phyloP scores from a whole-genome alignment of 306 rosid species.

The Sechiopsis laciniata region DNA sequence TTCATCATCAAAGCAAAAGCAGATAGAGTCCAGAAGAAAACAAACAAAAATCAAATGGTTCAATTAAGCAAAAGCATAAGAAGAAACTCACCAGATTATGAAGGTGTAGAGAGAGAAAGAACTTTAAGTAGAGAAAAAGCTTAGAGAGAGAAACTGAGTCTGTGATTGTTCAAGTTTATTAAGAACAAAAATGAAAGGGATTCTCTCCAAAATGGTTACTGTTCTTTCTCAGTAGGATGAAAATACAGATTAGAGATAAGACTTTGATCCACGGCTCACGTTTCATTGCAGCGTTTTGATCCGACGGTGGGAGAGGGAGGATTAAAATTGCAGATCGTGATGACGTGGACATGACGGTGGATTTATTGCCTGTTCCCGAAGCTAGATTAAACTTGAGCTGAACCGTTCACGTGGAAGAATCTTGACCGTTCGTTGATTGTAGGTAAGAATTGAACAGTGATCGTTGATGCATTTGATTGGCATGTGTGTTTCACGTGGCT shows the following conservation, averaged over 20 bases:
- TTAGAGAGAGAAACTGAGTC: slow-evolving; percentile 22
- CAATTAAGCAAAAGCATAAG: slow-evolving; percentile 14
- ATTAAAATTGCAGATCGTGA: slow-evolving; percentile 28
- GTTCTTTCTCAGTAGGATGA: slow-evolving; percentile 6
- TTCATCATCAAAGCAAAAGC: slow-evolving; percentile 20
- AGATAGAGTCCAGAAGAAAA: neutral
- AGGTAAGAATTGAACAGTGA: slow-evolving; percentile 15
- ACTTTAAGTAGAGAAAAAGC: slow-evolving; percentile 11
- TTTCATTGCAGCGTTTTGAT: slow-evolving; percentile 20
- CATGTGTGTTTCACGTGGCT: slow-evolving; percentile 13
- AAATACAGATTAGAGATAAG: slow-evolving; percentile 40
- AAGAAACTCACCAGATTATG: slow-evolving; percentile 41
- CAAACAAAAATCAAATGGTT: neutral
- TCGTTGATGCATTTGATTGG: neutral
- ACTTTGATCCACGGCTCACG: slow-evolving; percentile 28
- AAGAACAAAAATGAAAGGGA: slow-evolving; percentile 8
- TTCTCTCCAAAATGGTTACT: slow-evolving; percentile 1
- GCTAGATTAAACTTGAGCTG: slow-evolving; percentile 6
- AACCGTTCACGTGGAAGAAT: slow-evolving; percentile 23
- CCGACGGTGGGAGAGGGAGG: slow-evolving; percentile 32
- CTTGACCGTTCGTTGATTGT: neutral
- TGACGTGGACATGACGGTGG: slow-evolving; percentile 30
- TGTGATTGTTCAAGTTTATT: slow-evolving; percentile 1
- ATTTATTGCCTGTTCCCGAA: slow-evolving; percentile 7
- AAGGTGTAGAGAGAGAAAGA: slow-evolving; percentile 21